These are phyloP conservation scores for Pseudonitzschia multiseries DNA, from an alignment of 108 stramenopile genomes.

Conservation along the genomic window DNA sequence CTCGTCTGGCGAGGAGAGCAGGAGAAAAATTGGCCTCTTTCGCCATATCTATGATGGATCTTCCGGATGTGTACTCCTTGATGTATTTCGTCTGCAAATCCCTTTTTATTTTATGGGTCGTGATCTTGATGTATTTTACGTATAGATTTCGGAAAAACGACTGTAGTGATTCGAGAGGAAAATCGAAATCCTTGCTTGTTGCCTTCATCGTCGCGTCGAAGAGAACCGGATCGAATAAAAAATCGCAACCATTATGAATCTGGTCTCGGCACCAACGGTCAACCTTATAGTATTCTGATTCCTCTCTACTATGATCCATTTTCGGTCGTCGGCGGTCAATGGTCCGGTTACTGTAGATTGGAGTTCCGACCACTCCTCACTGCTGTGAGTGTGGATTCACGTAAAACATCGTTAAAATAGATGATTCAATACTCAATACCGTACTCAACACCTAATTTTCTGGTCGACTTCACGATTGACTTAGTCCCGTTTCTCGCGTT, in stretches of 20 bases:
- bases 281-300: constrained; percentile 38
- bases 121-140: constrained; percentile 58
- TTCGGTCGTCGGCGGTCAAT: background rate
- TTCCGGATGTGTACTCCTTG: constrained; percentile 46
- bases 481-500: background rate
- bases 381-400: too few species aligned
- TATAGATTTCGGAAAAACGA: constrained; percentile 71
- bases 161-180: constrained; percentile 63
- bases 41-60: constrained; percentile 58
- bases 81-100: constrained; percentile 21
- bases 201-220: constrained; percentile 44
- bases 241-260: constrained; percentile 39
- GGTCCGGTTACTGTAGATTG: too few species aligned
- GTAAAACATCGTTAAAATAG: too few species aligned
- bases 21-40: constrained; percentile 64
- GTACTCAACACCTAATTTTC: too few species aligned
- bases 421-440: too few species aligned
- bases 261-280: constrained; percentile 52
- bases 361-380: too few species aligned
- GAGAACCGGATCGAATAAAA: constrained; percentile 49
- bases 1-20: constrained; percentile 55
- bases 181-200: constrained; percentile 36
- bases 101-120: constrained; percentile 40
- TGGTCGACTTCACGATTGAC: background rate
- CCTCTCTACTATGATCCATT: constrained; percentile 1